Evolutionary conservation across 345 rosid species (phyloP), one percentile per base, ranked within the genome.

Genomic region (Hibiscus syriacus): DNA sequence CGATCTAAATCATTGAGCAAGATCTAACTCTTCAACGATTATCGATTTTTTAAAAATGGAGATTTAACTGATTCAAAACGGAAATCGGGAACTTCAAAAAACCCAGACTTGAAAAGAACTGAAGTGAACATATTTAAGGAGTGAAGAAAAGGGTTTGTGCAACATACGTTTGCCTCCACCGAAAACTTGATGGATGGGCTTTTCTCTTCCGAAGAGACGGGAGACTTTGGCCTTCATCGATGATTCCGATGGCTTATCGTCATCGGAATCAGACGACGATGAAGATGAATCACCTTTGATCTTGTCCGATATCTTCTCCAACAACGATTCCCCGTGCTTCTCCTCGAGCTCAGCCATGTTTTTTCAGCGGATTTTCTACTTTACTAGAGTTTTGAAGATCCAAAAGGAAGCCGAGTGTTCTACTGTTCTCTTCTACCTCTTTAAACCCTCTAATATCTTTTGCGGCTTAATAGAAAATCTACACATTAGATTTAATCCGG

Each of bases 91-190:
- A n/a, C n/a, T n/a, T n/a, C n/a, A n/a, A n/a, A n/a, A n/a, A n/a
- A n/a, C n/a, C n/a, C n/a, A n/a, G n/a, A n/a, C n/a, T n/a, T n/a
- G n/a, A n/a, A n/a, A n/a, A n/a, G n/a, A n/a, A n/a, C n/a, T n/a
- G n/a, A n/a, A n/a, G n/a, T 14, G 19, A 46, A 45, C 7, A 16
- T 3, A 4, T 16, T 25, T 38, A 7, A 32, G 5, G 5, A 7
- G 61, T 14, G 6, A 64, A 27, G 1, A n/a, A 19, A 27, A 11
- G 3, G 23, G 6, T 57, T 52, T 4, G 39, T 1, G 4, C 3
- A 46, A 65, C 84, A 6, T 84, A 87, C 93, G 87, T 77, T 85
- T 85, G 30, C 93, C 93, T 48, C 93, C 90, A 59, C 93, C 93
- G 32, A 87, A 46, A 66, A 85, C 86, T 30, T 73, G 38, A 73